Evolutionary conservation across 2,329 filamentous ascomycete genomes (phyloP), one percentile per base, ranked within the genome.

Genomic region (Hymenoscyphus salicellus): DNA sequence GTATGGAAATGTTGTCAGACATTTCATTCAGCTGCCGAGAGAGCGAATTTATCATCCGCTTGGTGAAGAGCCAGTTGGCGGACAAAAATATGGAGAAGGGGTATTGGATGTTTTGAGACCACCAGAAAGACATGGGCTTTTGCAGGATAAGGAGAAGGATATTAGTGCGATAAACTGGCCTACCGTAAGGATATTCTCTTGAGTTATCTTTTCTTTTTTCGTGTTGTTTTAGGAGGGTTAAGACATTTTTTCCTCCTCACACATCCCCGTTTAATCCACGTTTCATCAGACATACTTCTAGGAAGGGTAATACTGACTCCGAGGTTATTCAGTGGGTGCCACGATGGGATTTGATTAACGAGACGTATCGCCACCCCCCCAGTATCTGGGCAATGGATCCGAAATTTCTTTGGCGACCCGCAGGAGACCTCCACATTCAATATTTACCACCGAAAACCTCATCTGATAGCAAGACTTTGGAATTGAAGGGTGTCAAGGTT

Each of bases 101-200:
- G 46, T 55, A 11, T 38, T 61, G 26, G 59, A 61, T 61, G 28
- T 61, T 26, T 26, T 61, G 14, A n/a, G 59, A n/a, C 59, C 46
- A n/a, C 20, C 32, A 16, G 59, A 33, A 10, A 3, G 36, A 8
- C n/a, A 23, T 28, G 46, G 23, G 14, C 30, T 61, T 2, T 28
- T 55, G 30, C 16, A 6, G 1, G 17, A 55, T 3, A 32, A 55
- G n/a, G 46, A 61, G 30, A 61, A 61, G 33, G n/a, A 23, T 14
- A n/a, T 61, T 17, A n/a, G 30, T 17, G 16, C 30, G 1, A 43
- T 20, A 5, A 28, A 16, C 4, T 61, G 32, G 11, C 59, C 59
- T 16, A 43, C 8, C 17, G n/a, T n/a, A n/a, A n/a, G n/a, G n/a
- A n/a, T n/a, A n/a, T n/a, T n/a, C n/a, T n/a, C n/a, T n/a, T n/a